Percentiles rank a stretch among this genome's conserved stretches.
Evolutionary conservation across 2,329 filamentous ascomycete species (phyloP).

Genomic region (Cercospora brassicicola): DNA sequence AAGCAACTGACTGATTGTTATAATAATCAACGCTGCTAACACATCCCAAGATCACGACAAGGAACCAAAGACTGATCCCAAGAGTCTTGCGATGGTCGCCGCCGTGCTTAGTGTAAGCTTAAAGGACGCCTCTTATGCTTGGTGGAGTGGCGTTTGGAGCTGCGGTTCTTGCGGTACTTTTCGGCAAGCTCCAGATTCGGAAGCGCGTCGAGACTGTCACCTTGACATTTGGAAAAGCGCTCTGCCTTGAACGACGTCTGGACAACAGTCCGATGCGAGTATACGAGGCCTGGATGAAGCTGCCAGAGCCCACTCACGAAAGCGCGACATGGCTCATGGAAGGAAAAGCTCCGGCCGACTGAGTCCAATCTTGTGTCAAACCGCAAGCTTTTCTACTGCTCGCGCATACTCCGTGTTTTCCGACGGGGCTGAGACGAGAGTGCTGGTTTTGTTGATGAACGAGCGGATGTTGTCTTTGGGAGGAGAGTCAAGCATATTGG

Average conservation of each 20-base stretch:
- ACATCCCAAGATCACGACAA: not conserved
- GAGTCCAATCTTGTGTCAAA: not conserved
- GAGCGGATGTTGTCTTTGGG: not conserved
- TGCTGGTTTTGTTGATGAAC: not conserved
- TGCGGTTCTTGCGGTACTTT: constrained; percentile 12
- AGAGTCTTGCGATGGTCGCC: not conserved
- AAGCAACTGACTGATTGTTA: not conserved
- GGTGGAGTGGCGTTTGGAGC: not conserved
- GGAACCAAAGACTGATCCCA: not conserved
- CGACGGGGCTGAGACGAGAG: not conserved
- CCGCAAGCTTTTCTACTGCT: not conserved
- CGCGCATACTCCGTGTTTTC: not conserved
- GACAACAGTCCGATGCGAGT: not conserved
- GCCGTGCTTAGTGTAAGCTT: constrained; percentile 10
- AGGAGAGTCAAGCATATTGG: not conserved
- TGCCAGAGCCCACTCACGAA: not conserved
- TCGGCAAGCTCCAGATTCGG: constrained; percentile 9
- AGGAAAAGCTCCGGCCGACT: not conserved
- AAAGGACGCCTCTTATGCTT: constrained; percentile 4
- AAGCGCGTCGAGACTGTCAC: not conserved
- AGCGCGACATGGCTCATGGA: not conserved
- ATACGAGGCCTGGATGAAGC: not conserved
- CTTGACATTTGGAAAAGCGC: not conserved
- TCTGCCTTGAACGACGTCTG: not conserved
- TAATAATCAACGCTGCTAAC: not conserved